Base-by-base conservation (phyloP, 1,284 basidiomycete species). In the Sphagnurus paluster region DNA sequence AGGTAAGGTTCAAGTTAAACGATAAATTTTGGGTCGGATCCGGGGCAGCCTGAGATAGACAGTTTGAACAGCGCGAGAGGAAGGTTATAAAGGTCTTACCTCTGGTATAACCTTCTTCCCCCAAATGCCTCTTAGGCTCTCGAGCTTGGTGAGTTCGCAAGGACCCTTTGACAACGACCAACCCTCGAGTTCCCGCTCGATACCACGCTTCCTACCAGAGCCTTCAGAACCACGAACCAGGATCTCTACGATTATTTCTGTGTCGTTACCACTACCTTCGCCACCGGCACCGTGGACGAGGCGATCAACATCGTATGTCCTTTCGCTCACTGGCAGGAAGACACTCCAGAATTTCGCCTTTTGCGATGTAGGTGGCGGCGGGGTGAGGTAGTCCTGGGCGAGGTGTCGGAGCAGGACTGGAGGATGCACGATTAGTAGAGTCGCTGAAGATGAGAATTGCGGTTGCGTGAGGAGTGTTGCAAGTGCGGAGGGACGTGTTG, bases 1-100 rank as follows among this genome's bases (percentile, higher is more conserved):
- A 74, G n/a, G 92, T 95, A 42, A 96, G 78, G 47, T 71, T 79
- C 20, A 97, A 76, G 63, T 95, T 95, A 75, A 97, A 97, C 0
- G 91, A 76, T 6, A 90, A 65, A 54, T 82, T 76, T 51, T 84
- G 79, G 0, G 80, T 83, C 3, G 81, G 76, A 56, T 86, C 80
- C 3, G 67, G 64, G 20, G 69, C 59, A 30, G 25, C 48, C 47
- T 17, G 32, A 23, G 34, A 44, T 44, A 11, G 40, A 43, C 21
- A 21, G 7, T 13, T 35, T 6, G 17, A 42, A 7, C 13, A 26
- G 30, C n/a, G 32, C 9, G 17, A 26, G 26, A 39, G 20, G 17
- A 33, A 33, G 16, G 16, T 11, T 2, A 28, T 25, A 23, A 26
- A 33, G 17, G 26, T 36, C 69, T 46, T 35, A 82, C 82, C 70